Conservation (phyloP, 805 yeast genomes). For the Kazachstania taianensis region DNA sequence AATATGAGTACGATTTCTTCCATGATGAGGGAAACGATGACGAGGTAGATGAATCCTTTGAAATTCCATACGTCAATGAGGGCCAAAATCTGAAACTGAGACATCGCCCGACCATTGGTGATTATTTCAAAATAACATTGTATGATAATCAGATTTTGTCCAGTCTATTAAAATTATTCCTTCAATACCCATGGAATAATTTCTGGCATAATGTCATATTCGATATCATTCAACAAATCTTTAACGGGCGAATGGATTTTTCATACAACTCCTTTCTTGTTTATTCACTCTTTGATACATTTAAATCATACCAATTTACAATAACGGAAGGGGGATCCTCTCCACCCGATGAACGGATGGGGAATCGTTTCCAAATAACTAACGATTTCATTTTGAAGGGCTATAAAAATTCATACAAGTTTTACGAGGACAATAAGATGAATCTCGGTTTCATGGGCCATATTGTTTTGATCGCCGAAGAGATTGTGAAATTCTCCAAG, state of each 20-base stretch:
- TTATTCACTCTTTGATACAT: conserved; percentile 19
- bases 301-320: conserved; percentile 2
- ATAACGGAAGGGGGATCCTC: neutral
- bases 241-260: conserved; percentile 74
- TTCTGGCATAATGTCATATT: conserved; percentile 93
- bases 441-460: conserved; percentile 95
- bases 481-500: conserved; percentile 71
- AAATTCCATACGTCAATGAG: conserved; percentile 28
- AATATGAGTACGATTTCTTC: conserved; percentile 21
- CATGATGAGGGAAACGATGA: conserved; percentile 26
- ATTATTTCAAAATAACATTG: conserved; percentile 68
- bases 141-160: conserved; percentile 62
- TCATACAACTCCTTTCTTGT: conserved; percentile 75
- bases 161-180: conserved; percentile 59
- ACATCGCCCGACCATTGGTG: conserved; percentile 67
- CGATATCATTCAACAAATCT: conserved; percentile 87
- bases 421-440: conserved; percentile 49
- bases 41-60: conserved; percentile 29
- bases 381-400: conserved; percentile 52
- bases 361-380: conserved; percentile 37
- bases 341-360: neutral
- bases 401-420: conserved; percentile 45
- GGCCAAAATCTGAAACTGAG: conserved; percentile 36
- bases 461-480: conserved; percentile 83
- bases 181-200: conserved; percentile 89